Percentiles rank a stretch among this genome's conserved stretches.
Evolutionary conservation across 106 monocot genomes (phyloP).

Genomic region (Dendrobium nobile): DNA sequence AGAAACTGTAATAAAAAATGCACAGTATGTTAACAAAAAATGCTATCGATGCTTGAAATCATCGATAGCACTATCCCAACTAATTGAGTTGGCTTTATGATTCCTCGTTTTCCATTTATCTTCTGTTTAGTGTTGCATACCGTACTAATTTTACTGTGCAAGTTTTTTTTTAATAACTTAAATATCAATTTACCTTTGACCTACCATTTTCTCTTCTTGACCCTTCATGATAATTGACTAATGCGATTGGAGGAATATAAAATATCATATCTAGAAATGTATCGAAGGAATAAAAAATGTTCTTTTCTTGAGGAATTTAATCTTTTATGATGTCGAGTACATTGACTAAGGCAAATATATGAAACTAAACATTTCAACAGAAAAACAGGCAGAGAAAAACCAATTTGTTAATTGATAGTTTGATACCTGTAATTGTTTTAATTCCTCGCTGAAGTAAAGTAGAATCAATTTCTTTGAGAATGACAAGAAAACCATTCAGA

Average conservation of each 20-base stretch:
- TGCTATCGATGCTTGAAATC: neutral
- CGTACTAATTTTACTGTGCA: neutral
- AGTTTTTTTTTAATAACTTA: neutral
- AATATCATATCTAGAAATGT: neutral
- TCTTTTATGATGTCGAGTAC: neutral
- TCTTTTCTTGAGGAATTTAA: neutral
- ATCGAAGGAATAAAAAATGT: neutral
- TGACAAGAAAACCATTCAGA: constrained; percentile 46
- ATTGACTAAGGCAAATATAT: neutral
- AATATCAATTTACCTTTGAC: neutral
- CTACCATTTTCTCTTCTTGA: neutral
- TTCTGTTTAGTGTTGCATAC: neutral
- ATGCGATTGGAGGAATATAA: neutral
- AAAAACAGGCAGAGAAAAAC: neutral
- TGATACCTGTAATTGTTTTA: constrained; percentile 57
- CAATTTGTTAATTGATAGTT: neutral
- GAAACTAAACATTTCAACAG: neutral
- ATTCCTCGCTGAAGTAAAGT: constrained; percentile 57
- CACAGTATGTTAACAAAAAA: neutral
- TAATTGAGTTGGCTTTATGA: neutral
- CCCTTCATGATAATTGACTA: neutral
- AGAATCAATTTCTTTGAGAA: constrained; percentile 73
- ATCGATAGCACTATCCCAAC: neutral
- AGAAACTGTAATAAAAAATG: neutral
- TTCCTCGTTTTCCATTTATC: neutral